A percentile compares a stretch with the other conserved stretches of the same genome.
These are phyloP conservation scores for Lactarius tabidus DNA, from an alignment of 768 basidiomycete species.

Conservation along the genomic window DNA sequence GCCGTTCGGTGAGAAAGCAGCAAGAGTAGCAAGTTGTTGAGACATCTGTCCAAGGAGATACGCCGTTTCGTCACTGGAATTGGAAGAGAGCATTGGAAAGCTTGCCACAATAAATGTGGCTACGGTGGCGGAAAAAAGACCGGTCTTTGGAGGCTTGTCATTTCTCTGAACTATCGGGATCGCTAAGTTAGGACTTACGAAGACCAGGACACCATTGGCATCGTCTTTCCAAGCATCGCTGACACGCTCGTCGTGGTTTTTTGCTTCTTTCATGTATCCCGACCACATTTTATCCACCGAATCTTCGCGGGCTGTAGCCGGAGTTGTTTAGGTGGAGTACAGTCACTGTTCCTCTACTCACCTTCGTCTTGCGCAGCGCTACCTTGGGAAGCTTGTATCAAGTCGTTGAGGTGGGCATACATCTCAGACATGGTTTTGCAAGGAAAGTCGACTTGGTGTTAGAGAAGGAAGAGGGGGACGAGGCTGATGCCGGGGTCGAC, in stretches of 20 bases:
- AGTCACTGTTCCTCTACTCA: background rate
- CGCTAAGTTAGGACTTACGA: constrained; percentile 6
- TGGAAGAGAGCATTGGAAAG: constrained; percentile 22
- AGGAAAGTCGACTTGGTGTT: background rate
- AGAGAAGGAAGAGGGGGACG: background rate
- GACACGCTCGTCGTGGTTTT: constrained; percentile 3
- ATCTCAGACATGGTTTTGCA: background rate
- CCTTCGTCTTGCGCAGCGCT: background rate
- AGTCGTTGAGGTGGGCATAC: background rate
- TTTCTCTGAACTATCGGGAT: too few relatives aligned
- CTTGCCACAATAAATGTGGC: constrained; percentile 26
- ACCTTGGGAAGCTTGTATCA: background rate
- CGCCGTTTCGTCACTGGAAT: constrained; percentile 1
- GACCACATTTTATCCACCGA: constrained; percentile 19
- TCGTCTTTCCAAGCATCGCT: constrained; percentile 10
- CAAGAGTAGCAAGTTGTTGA: constrained; percentile 7
- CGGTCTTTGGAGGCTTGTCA: constrained; percentile 22
- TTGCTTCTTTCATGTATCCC: constrained; percentile 2
- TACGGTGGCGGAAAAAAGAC: constrained; percentile 27
- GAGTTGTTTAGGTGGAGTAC: background rate
- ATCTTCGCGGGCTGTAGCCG: background rate
- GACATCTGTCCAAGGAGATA: constrained; percentile 15
- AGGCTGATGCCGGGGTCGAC: background rate
- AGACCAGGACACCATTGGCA: constrained; percentile 17
- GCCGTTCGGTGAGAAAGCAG: background rate